Percentiles rank a stretch among this genome's conserved stretches.
Evolutionary conservation across 495 filamentous ascomycete species (phyloP).

Genomic region (Thermothielavioides terrestris): DNA sequence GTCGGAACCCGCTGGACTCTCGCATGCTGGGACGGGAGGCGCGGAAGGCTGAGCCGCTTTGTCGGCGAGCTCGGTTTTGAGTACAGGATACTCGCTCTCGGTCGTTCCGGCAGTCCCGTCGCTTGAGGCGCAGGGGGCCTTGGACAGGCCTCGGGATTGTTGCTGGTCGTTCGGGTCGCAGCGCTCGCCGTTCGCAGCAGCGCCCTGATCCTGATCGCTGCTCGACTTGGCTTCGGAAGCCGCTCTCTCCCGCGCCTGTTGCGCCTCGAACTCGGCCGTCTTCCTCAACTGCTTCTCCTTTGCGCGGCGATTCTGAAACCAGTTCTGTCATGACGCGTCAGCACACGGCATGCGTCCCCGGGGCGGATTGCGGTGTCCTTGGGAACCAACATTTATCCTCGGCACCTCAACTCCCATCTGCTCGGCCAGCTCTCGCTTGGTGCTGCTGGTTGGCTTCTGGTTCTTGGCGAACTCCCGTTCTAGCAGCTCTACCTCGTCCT

Average conservation of each 20-base stretch:
- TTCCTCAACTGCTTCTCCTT: slow-evolving; percentile 73
- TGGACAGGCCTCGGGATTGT: slow-evolving; percentile 28
- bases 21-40: background rate
- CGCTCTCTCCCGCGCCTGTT: slow-evolving; percentile 47
- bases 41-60: background rate
- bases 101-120: slow-evolving; percentile 3
- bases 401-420: slow-evolving; percentile 63
- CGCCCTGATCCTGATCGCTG: slow-evolving; percentile 23
- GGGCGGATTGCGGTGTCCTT: background rate
- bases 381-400: slow-evolving; percentile 60
- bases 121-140: slow-evolving; percentile 26
- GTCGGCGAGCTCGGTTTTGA: slow-evolving; percentile 3
- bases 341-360: slow-evolving; percentile 1
- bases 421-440: slow-evolving; percentile 65
- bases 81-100: slow-evolving; percentile 6
- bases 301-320: slow-evolving; percentile 84
- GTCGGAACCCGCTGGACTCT: slow-evolving; percentile 15
- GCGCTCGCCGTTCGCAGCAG: slow-evolving; percentile 22
- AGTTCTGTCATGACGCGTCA: slow-evolving; percentile 53
- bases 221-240: slow-evolving; percentile 29
- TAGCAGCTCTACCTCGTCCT: slow-evolving; percentile 71
- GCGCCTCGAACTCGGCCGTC: slow-evolving; percentile 55
- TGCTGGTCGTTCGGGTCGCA: slow-evolving; percentile 24
- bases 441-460: slow-evolving; percentile 67
- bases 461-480: slow-evolving; percentile 68